Conservation (phyloP, 2,329 filamentous ascomycete genomes). For the Cordyceps cicadae region DNA sequence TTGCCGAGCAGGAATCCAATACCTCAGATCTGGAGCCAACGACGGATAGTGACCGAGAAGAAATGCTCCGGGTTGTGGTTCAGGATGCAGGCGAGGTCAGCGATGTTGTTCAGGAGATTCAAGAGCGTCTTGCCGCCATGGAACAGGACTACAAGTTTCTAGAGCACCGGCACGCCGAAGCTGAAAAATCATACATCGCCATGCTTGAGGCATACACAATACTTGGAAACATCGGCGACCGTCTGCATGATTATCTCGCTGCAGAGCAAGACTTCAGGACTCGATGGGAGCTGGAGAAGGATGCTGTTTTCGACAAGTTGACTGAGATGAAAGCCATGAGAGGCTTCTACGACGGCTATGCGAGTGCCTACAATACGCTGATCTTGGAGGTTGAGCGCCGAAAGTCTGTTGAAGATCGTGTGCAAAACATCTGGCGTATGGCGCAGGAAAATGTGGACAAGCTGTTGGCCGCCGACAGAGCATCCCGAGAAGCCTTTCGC, state of each 20-base stretch:
- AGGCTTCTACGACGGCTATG: conserved; percentile 81
- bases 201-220: conserved; percentile 56
- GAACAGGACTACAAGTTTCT: conserved; percentile 61
- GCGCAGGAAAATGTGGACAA: conserved; percentile 69
- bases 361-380: conserved; percentile 73
- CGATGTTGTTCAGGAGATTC: conserved; percentile 62
- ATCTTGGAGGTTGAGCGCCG: conserved; percentile 77
- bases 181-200: conserved; percentile 41
- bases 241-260: conserved; percentile 56
- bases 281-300: conserved; percentile 67
- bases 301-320: conserved; percentile 59
- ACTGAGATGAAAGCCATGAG: conserved; percentile 68
- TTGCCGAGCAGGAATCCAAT: conserved; percentile 47
- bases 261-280: conserved; percentile 56
- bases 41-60: conserved; percentile 63
- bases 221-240: conserved; percentile 58
- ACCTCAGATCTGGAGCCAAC: conserved; percentile 56
- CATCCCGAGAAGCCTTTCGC: conserved; percentile 68
- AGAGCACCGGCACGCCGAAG: conserved; percentile 49
- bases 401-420: conserved; percentile 62
- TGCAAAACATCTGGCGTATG: conserved; percentile 66
- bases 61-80: conserved; percentile 75
- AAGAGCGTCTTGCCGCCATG: conserved; percentile 68
- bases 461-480: conserved; percentile 63
- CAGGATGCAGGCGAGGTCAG: conserved; percentile 61